Evolutionary conservation across 2,329 filamentous ascomycete genomes (phyloP), one percentile per base, ranked within the genome.

Genomic region (Botryotinia globosa): DNA sequence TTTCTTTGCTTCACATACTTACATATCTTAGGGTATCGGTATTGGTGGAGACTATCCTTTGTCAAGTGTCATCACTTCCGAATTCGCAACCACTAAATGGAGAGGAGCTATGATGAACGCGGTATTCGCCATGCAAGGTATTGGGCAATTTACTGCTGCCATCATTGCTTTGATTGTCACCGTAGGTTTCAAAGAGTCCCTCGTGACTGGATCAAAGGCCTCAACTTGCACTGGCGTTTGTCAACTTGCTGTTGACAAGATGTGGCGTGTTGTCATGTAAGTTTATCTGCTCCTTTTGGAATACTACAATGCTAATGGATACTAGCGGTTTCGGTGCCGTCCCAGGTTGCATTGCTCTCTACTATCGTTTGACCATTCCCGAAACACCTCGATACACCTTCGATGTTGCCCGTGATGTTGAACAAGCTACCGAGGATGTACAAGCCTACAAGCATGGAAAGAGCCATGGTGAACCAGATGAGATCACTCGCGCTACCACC

Each of bases 311-410:
- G 7, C 62, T 72, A 72, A 72, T 39, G 34, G 29, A 32, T 22
- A 12, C 20, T 34, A 72, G 69, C 79, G 93, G 92, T 20, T 92
- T 94, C 78, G 93, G 93, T 76, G 92, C 91, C 62, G 88, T 96
- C 14, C 93, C 93, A 3, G 93, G 91, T 61, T 92, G 90, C 80
- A 89, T 94, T 75, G 93, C 93, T 32, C 88, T 97, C 29, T 96
- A 96, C 85, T 96, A 90, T 78, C 90, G 91, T 78, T 84, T 96
- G 6, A 96, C 93, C 69, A 95, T 97, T 76, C 93, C 93, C 37
- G 93, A 97, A 83, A 95, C 93, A 48, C 93, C 93, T 71, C 91
- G 93, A 42, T 97, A 96, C 83, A 96, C 93, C 42, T 95, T 96
- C 78, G 93, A 96, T 80, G 88, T 96, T 34, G 87, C 89, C 68